Evolutionary conservation across 306 rosid genomes (phyloP), one percentile per base, ranked within the genome.

Genomic region (Rubus parviflorus): DNA sequence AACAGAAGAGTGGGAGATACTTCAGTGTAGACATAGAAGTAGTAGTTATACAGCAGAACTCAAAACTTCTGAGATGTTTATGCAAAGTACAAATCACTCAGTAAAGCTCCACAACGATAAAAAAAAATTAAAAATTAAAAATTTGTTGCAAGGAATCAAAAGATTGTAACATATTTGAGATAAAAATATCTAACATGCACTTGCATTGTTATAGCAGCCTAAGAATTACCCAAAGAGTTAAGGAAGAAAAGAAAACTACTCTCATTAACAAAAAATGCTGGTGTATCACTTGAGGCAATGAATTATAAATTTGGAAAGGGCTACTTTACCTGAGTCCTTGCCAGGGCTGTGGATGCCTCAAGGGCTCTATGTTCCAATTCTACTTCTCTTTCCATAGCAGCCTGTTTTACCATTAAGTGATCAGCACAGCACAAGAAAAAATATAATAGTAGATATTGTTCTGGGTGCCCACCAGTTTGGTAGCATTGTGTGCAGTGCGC

Each of bases 291-390:
- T 35, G 48, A 70, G 15, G 45, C 85, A 43, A 51, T 3, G 40
- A 77, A 25, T 76, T 66, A 25, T 73, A 70, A 65, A 52, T 67
- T 38, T 52, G 73, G 65, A 51, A 45, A 53, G 79, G 53, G 82
- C 83, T 79, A 78, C 81, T 62, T 88, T 88, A 95, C 99, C 99
- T 95, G 97, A 83, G 86, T 89, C 83, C 99, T 87, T 15, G 91
- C 99, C 54, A 95, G 97, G 70, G 97, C 99, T 16, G 97, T 84
- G 70, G 99, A 93, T 74, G 97, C 87, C 75, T 92, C 96, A 69
- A 95, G 74, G 72, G 96, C 97, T 87, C 97, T 89, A 45, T 95
- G 99, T 88, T 95, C 99, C 97, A 95, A 79, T 67, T 95, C 97
- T 63, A 95, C 97, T 87, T 95, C 97, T 83, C 99, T 95, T 86